phyloP scores from a whole-genome alignment of 106 monocot genomes.

The Amphibolis antarctica region DNA sequence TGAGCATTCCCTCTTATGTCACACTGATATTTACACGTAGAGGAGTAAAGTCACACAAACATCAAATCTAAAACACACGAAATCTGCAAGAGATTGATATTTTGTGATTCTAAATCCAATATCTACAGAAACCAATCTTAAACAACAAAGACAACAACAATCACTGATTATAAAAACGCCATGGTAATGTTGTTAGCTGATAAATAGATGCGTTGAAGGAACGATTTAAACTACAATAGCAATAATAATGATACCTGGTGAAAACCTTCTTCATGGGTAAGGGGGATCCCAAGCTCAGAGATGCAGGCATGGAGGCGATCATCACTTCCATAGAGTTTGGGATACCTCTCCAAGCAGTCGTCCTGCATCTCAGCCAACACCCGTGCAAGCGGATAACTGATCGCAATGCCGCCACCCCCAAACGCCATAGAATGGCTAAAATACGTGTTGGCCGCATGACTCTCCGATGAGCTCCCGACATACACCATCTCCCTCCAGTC shows the following conservation, averaged over 20 bases:
- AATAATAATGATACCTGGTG: conserved; percentile 45
- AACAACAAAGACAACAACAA: too few relatives aligned
- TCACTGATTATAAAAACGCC: too few relatives aligned
- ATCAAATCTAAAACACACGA: too few relatives aligned
- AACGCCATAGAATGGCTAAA: conserved; percentile 91
- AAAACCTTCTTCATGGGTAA: conserved; percentile 60
- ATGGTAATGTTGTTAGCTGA: too few relatives aligned
- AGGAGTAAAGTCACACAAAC: too few relatives aligned
- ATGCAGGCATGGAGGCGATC: conserved; percentile 90
- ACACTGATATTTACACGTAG: conserved; percentile 37
- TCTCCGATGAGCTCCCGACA: conserved; percentile 69
- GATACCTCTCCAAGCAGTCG: conserved; percentile 75
- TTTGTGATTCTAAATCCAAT: too few relatives aligned
- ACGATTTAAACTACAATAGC: neutral
- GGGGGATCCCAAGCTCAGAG: conserved; percentile 74
- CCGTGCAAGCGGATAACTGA: conserved; percentile 60
- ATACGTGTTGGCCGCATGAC: conserved; percentile 77
- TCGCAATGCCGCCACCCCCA: conserved; percentile 82
- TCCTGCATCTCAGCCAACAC: conserved; percentile 57
- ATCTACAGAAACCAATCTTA: too few relatives aligned
- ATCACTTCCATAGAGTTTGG: conserved; percentile 79
- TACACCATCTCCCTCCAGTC: conserved; percentile 85
- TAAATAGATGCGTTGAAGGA: too few relatives aligned
- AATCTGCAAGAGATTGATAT: too few relatives aligned
- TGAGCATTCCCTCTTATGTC: conserved; percentile 70